Evolutionary conservation across 345 rosid genomes (phyloP).

Genomic region (Melaleuca quinquenervia): DNA sequence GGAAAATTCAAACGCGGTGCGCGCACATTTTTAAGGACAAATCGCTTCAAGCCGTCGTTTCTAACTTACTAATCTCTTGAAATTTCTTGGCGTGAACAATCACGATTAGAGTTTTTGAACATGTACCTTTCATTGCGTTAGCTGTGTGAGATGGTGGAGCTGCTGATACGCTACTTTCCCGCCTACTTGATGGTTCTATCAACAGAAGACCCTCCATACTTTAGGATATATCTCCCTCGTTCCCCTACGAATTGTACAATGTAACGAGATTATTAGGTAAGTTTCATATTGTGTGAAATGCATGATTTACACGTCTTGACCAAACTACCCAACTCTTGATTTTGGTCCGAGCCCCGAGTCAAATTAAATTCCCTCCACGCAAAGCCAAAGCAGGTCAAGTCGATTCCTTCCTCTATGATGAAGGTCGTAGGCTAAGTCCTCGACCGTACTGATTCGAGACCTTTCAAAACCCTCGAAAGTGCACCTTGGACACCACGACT

Average conservation of each 20-base stretch:
- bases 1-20: not conserved
- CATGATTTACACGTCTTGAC: not conserved
- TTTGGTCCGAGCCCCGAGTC: not conserved
- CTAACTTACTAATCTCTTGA: not conserved
- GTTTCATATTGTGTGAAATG: not conserved
- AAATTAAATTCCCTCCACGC: not conserved
- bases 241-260: not conserved
- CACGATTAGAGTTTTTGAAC: not conserved
- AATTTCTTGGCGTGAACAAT: not conserved
- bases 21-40: not conserved
- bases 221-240: not conserved
- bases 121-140: not conserved
- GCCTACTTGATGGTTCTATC: not conserved
- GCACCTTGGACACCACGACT: not conserved
- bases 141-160: not conserved
- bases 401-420: not conserved
- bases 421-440: not conserved
- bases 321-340: not conserved
- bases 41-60: not conserved
- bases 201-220: not conserved
- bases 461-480: not conserved
- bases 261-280: not conserved
- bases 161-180: not conserved
- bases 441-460: not conserved
- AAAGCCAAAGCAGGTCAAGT: not conserved